These are phyloP conservation scores for Cardiosporidium cionae DNA, from an alignment of 169 alveolate genomes.

Conservation along the genomic window DNA sequence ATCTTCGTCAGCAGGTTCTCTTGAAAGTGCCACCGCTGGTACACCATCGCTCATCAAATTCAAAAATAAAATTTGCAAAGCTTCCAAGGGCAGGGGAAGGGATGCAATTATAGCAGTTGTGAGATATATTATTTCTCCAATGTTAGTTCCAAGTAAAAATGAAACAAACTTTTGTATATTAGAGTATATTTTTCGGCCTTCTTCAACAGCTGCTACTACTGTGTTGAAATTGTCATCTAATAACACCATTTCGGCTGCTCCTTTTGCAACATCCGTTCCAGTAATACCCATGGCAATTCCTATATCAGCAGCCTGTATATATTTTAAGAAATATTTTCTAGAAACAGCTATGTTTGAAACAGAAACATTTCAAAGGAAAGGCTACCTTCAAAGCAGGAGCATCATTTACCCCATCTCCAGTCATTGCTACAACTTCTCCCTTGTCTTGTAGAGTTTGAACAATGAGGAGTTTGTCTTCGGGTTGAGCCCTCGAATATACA, in stretches of 20 bases:
- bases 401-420: constrained; percentile 91
- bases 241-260: constrained; percentile 97
- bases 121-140: constrained; percentile 77
- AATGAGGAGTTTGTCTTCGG: constrained; percentile 81
- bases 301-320: constrained; percentile 93
- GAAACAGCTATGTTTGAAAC: constrained; percentile 70
- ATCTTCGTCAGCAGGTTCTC: constrained; percentile 79
- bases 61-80: constrained; percentile 71
- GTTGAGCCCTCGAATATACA: constrained; percentile 80
- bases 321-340: too few relatives aligned
- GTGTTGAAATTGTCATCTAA: constrained; percentile 94
- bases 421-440: constrained; percentile 75
- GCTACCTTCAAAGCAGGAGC: constrained; percentile 85
- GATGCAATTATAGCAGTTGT: constrained; percentile 66
- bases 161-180: constrained; percentile 87
- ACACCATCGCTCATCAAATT: constrained; percentile 83
- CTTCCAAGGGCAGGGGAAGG: constrained; percentile 80
- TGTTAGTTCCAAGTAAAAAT: constrained; percentile 81
- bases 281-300: constrained; percentile 98
- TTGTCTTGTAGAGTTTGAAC: constrained; percentile 71
- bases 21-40: constrained; percentile 85
- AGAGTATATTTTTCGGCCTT: constrained; percentile 81
- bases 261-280: constrained; percentile 99
- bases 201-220: constrained; percentile 75
- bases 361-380: constrained; percentile 71